Conservation (phyloP, 139 green algal species). For the Volvox africanus region DNA sequence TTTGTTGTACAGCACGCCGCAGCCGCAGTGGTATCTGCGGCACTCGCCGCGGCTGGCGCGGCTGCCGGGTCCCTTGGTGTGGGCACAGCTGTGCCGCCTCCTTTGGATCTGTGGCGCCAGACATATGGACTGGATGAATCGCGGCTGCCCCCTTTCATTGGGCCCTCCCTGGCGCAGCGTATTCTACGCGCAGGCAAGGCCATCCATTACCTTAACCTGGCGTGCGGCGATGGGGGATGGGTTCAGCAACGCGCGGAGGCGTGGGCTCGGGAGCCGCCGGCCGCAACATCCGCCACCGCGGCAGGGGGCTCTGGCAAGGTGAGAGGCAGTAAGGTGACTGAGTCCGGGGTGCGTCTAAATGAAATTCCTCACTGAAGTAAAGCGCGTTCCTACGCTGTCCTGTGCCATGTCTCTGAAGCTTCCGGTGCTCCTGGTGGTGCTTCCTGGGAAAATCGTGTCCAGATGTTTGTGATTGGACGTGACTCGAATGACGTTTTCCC, state of each 20-base stretch:
- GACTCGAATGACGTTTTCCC: no score
- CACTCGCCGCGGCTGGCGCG: conserved; percentile 2
- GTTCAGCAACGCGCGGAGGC: conserved; percentile 63
- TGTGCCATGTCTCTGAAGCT: no score
- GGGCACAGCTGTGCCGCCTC: neutral
- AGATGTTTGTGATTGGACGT: no score
- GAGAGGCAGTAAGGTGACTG: neutral
- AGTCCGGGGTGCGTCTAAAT: no score
- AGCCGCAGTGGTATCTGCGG: conserved; percentile 13
- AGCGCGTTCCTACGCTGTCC: no score
- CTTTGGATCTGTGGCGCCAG: conserved; percentile 71
- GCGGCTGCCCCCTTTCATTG: conserved; percentile 75
- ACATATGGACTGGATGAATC: conserved; percentile 73
- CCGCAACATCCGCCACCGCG: neutral
- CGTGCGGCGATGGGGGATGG: conserved; percentile 85
- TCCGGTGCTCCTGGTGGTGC: no score
- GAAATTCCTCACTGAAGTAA: no score
- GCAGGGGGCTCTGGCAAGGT: conserved; percentile 7
- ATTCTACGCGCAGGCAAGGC: conserved; percentile 92
- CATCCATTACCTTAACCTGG: conserved; percentile 90
- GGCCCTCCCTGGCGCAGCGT: conserved; percentile 67
- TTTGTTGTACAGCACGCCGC: conserved; percentile 74
- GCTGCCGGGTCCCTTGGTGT: neutral
- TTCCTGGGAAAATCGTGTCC: no score
- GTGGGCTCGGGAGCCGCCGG: conserved; percentile 48